Evolutionary conservation across 2,329 filamentous ascomycete species (phyloP).

Genomic region (Rasamsonia emersonii): DNA sequence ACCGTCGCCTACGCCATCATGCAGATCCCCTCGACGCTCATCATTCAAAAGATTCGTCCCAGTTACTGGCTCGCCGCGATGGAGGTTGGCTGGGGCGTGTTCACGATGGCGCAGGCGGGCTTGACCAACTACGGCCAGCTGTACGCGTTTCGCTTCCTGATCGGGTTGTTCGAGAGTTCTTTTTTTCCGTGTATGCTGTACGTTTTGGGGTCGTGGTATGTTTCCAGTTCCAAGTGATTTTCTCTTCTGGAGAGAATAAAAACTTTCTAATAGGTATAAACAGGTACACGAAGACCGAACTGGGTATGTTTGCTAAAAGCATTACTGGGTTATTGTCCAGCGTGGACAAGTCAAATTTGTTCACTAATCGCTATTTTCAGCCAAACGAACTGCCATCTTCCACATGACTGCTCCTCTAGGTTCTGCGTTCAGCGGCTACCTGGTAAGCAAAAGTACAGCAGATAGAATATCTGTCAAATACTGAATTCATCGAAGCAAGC

Average conservation of each 20-base stretch:
- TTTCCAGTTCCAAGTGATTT: not conserved
- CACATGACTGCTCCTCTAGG: constrained; percentile 20
- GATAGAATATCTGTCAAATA: not conserved
- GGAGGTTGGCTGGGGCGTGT: constrained; percentile 22
- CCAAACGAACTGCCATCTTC: constrained; percentile 20
- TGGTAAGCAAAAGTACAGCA: constrained; percentile 7
- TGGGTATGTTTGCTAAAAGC: constrained; percentile 6
- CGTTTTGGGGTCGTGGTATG: constrained; percentile 23
- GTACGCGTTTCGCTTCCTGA: constrained; percentile 25
- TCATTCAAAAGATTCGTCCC: constrained; percentile 21
- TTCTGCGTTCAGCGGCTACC: constrained; percentile 18
- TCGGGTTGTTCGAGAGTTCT: constrained; percentile 23
- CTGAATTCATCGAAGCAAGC: constrained; percentile 12
- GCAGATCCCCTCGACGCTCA: constrained; percentile 24
- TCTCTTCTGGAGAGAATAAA: too few relatives aligned
- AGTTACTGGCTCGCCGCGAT: constrained; percentile 22
- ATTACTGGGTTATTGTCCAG: too few relatives aligned
- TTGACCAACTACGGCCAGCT: constrained; percentile 15
- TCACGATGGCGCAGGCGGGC: constrained; percentile 20
- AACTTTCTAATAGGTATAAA: not conserved
- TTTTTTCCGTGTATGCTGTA: constrained; percentile 23
- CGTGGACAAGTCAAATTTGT: too few relatives aligned
- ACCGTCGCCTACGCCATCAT: constrained; percentile 15
- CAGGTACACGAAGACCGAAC: constrained; percentile 16
- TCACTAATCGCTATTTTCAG: constrained; percentile 5